Evolutionary conservation across 176 grass and related monocot genomes (phyloP).

Genomic region (Pharus latifolius): DNA sequence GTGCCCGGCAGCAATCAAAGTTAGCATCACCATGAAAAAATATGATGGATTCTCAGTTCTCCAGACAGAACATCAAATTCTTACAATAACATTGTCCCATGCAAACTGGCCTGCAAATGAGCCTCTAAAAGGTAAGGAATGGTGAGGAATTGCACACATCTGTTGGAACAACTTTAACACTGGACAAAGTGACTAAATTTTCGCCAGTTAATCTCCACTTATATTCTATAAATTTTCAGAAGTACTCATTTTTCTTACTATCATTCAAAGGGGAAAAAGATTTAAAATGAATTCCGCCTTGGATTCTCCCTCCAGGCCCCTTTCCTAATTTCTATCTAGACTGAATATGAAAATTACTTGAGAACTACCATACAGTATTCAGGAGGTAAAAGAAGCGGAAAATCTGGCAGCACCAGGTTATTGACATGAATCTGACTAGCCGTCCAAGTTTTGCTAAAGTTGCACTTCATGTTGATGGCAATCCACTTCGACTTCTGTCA

Average conservation of each 20-base stretch:
- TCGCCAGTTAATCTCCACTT: background rate
- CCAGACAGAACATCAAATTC: too few relatives aligned
- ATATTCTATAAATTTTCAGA: background rate
- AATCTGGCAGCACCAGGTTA: conserved; percentile 19
- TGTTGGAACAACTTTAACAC: too few relatives aligned
- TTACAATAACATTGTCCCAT: too few relatives aligned
- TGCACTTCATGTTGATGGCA: background rate
- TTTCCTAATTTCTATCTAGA: background rate
- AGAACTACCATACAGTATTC: background rate
- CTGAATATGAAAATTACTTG: conserved; percentile 3
- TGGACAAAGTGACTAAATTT: background rate
- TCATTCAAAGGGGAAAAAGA: conserved; percentile 4
- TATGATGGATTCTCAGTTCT: too few relatives aligned
- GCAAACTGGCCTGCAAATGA: too few relatives aligned
- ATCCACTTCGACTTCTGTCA: background rate
- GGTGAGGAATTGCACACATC: too few relatives aligned
- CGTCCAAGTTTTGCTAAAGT: conserved; percentile 12
- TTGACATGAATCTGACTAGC: conserved; percentile 36
- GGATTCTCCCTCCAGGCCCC: conserved; percentile 2
- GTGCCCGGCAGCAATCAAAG: too few relatives aligned
- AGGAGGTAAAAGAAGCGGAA: conserved; percentile 5
- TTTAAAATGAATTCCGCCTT: conserved; percentile 1
- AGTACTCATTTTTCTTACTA: background rate
- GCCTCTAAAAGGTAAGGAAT: too few relatives aligned
- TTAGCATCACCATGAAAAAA: too few relatives aligned